Base-by-base conservation (phyloP, 495 filamentous ascomycete species). In the Penicillium nucicola region DNA sequence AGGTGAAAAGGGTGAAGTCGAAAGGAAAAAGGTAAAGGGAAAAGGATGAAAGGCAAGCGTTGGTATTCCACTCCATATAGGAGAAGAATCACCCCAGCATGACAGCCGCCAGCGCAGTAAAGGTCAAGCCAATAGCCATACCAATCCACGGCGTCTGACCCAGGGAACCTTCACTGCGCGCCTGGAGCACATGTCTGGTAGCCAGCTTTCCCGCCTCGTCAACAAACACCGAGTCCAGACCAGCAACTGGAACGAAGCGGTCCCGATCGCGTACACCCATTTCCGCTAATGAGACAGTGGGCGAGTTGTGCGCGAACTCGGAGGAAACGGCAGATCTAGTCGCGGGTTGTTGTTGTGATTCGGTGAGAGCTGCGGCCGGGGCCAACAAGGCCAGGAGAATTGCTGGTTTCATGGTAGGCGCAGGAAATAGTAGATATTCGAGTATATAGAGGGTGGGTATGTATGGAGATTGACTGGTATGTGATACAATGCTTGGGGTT, bases 91-190 rank as follows among this genome's bases (percentile, higher is more conserved):
- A 75, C 25, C 74, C 74, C 44, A 77, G 56, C 70, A 74, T 75
- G 22, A 74, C 69, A 9, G 74, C 74, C 11, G 74, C 67, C 23
- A 75, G 45, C 8, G 71, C 68, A 25, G 74, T 77, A 41, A 65
- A 75, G 18, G 70, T 72, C 42, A 77, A 42, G 20, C 74, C 74
- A 42, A 77, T 72, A 13, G 69, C 74, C 72, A 75, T 75, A 19
- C 74, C 74, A 42, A 74, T 73, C 74, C 74, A 77, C 25, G 74
- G 74, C 1, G 74, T 70, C 48, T 77, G 71, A 18, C 74, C 74
- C 0, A 77, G 58, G 9, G 66, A 69, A 22, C 74, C 74, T 51
- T 77, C 74, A 48, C 70, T 77, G 50, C 73, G 62, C 32, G 62
- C 69, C 43, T 61, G 63, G 34, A 70, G 63, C 9, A 67, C 39